Evolutionary conservation across 257 asterid species (phyloP), one percentile per base, ranked within the genome.

Genomic region (Penstemon barbatus): DNA sequence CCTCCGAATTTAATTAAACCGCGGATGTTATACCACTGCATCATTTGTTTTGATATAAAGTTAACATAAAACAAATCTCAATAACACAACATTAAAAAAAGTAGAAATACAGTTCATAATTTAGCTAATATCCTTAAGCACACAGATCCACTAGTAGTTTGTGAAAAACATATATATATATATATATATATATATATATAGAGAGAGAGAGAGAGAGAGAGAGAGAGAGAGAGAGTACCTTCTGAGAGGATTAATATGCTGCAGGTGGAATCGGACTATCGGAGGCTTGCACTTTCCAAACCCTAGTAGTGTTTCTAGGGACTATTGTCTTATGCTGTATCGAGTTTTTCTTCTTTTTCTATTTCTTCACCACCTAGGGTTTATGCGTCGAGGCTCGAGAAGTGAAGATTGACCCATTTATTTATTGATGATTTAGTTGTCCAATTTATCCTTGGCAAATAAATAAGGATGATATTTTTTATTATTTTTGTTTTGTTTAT

Each of bases 301-400:
- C 57, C 56, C 48, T 57, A 50, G 70, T 11, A 43, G 33, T 19
- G 38, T 59, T 10, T 40, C 40, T 0, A 3, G 36, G 1, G 55
- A 3, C 33, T 1, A 25, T 25, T 25, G 38, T 36, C 66, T 49
- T 3, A 11, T n/a, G n/a, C 10, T 48, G 61, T 56, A 65, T 54
- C 61, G 53, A 11, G 43, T 46, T 33, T 46, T 48, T 37, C 12
- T 48, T 12, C 18, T 8, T 9, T n/a, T 46, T 11, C 60, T 4
- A 18, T 54, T 44, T 67, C n/a, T 61, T 56, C 19, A 44, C 57
- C 19, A 44, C 57, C 55, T 40, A 74, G 74, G 78, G 78, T 67
- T 68, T 61, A 63, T 63, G 69, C 44, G 64, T 0, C 3, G 9
- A 42, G 10, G 11, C 6, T 64, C 57, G 38, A 37, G 12, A 64